These are phyloP conservation scores for Catenaria anguillulae DNA, from an alignment of 371 early-diverging fungal genomes.

Conservation along the genomic window DNA sequence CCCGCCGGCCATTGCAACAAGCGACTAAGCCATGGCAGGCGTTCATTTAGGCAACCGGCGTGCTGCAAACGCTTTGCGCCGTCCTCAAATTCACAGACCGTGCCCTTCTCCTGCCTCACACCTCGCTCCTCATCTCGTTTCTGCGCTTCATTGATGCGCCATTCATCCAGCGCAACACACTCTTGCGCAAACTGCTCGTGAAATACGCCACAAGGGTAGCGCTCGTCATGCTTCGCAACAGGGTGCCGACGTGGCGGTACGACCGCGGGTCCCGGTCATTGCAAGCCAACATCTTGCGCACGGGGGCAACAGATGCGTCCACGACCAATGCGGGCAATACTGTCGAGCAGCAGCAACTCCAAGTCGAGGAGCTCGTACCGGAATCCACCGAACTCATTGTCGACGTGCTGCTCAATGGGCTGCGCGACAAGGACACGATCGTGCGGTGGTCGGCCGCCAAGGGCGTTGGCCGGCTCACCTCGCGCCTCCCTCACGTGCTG, in stretches of 20 bases:
- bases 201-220: slow-evolving; percentile 75
- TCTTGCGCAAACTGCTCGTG: slow-evolving; percentile 60
- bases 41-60: slow-evolving; percentile 28
- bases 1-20: neutral
- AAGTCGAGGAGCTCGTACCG: slow-evolving; percentile 18
- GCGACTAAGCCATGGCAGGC: slow-evolving; percentile 22
- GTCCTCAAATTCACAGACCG: slow-evolving; percentile 55
- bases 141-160: slow-evolving; percentile 33
- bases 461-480: slow-evolving; percentile 73
- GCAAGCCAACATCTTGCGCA: neutral
- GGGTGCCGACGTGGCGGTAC: slow-evolving; percentile 60
- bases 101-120: slow-evolving; percentile 36
- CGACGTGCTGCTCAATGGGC: slow-evolving; percentile 58
- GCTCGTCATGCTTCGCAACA: slow-evolving; percentile 50
- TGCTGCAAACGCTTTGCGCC: slow-evolving; percentile 47
- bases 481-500: slow-evolving; percentile 58
- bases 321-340: too few species aligned
- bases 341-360: too few species aligned
- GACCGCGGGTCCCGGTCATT: slow-evolving; percentile 29
- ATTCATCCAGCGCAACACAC: slow-evolving; percentile 39
- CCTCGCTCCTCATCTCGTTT: slow-evolving; percentile 37
- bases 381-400: slow-evolving; percentile 58
- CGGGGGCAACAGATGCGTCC: slow-evolving; percentile 10
- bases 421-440: slow-evolving; percentile 81
- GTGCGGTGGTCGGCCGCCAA: slow-evolving; percentile 94